These are phyloP conservation scores for Porogramme epimiltina DNA, from an alignment of 1,284 basidiomycete genomes.

Conservation along the genomic window DNA sequence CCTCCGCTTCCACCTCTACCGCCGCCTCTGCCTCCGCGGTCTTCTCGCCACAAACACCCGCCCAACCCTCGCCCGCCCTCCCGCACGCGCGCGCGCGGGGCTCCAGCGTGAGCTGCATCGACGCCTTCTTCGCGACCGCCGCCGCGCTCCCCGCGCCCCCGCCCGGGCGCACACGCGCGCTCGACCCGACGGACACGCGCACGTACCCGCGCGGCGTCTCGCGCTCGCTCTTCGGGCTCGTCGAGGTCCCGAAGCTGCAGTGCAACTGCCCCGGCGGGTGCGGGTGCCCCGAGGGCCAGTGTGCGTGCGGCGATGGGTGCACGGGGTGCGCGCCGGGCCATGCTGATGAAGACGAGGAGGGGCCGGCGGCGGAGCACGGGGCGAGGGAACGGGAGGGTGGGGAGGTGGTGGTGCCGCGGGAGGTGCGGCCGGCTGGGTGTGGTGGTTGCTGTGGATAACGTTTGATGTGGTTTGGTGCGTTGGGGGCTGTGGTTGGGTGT, in stretches of 20 bases:
- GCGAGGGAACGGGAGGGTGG: not conserved
- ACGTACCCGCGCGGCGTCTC: conserved; percentile 46
- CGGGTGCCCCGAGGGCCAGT: conserved; percentile 44
- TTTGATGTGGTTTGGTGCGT: too few relatives aligned
- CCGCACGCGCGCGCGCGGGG: conserved; percentile 6
- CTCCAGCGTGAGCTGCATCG: conserved; percentile 43
- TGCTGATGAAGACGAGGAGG: not conserved
- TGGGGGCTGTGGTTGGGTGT: too few relatives aligned
- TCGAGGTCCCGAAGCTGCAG: conserved; percentile 64
- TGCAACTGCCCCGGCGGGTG: conserved; percentile 57
- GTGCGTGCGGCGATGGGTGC: conserved; percentile 54
- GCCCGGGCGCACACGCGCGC: conserved; percentile 39
- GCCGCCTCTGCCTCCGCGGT: not conserved
- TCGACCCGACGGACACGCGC: conserved; percentile 53
- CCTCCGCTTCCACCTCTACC: not conserved
- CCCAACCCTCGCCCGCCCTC: not conserved
- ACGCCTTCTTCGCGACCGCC: conserved; percentile 65
- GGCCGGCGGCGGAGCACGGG: not conserved
- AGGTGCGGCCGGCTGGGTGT: not conserved
- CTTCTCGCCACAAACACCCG: not conserved
- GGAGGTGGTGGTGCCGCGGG: not conserved
- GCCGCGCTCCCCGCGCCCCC: conserved; percentile 58
- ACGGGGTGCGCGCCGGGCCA: conserved; percentile 46
- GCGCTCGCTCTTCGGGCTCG: conserved; percentile 41
- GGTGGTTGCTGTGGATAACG: not conserved